Percentiles rank a stretch among this genome's conserved stretches.
Evolutionary conservation across 2,329 filamentous ascomycete genomes (phyloP).

Genomic region (Penicillium psychrosexuale): DNA sequence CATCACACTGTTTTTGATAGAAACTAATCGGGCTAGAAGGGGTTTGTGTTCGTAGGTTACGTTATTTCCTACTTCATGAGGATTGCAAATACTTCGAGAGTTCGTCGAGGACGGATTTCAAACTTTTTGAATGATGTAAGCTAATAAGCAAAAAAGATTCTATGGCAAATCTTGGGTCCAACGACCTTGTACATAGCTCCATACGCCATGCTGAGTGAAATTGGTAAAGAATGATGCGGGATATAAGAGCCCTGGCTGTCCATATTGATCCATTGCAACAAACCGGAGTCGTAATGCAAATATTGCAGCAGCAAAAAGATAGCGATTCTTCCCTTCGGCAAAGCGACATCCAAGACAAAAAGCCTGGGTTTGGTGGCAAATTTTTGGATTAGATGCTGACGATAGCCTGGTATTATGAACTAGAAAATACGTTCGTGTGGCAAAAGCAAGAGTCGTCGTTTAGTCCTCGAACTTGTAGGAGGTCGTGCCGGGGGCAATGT

Average conservation of each 20-base stretch:
- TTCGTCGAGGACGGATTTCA: background rate
- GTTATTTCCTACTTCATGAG: background rate
- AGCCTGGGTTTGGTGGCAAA: background rate
- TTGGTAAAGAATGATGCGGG: background rate
- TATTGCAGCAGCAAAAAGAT: background rate
- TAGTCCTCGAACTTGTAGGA: conserved; percentile 94
- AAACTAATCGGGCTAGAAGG: background rate
- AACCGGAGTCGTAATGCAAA: background rate
- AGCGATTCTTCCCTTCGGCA: background rate
- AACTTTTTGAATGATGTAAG: conserved; percentile 19
- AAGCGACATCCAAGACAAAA: conserved; percentile 5
- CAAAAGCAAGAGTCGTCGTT: conserved; percentile 16
- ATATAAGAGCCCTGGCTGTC: background rate
- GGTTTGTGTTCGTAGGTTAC: background rate
- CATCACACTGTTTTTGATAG: background rate
- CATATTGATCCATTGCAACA: background rate
- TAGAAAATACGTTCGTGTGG: background rate
- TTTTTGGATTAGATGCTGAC: background rate
- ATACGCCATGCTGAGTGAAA: conserved; percentile 18
- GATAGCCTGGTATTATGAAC: conserved; percentile 1
- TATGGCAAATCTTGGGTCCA: background rate
- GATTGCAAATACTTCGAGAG: background rate
- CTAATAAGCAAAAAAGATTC: conserved; percentile 2
- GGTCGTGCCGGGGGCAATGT: conserved; percentile 69
- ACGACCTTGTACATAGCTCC: conserved; percentile 14